phyloP scores from a whole-genome alignment of 2,329 filamentous ascomycete species.

The Aspergillus thermomutatus region DNA sequence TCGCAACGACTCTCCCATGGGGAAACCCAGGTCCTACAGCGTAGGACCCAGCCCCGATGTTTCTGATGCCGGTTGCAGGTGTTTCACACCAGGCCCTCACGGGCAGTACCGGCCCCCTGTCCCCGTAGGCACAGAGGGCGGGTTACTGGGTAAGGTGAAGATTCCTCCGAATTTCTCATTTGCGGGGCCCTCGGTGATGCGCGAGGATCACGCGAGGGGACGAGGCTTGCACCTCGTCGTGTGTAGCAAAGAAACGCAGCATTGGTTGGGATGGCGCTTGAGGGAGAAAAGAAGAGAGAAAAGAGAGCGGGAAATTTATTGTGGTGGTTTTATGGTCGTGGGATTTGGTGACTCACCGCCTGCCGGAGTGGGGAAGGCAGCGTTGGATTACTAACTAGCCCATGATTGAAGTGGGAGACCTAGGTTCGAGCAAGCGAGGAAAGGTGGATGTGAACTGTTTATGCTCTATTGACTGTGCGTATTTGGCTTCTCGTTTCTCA shows the following conservation, averaged over 20 bases:
- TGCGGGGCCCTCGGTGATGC: constrained; percentile 50
- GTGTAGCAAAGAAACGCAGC: constrained; percentile 96
- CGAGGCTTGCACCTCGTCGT: constrained; percentile 51
- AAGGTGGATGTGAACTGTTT: background rate
- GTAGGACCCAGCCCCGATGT: constrained; percentile 58
- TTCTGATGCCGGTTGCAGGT: constrained; percentile 91
- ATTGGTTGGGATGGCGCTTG: constrained; percentile 82
- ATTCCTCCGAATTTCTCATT: constrained; percentile 99
- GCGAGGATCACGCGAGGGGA: constrained; percentile 16
- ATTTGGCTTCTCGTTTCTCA: background rate
- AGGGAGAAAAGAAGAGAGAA: constrained; percentile 42
- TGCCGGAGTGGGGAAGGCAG: background rate
- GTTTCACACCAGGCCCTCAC: constrained; percentile 84
- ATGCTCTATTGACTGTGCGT: background rate
- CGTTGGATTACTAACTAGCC: background rate
- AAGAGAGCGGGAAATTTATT: constrained; percentile 18
- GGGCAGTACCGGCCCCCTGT: constrained; percentile 57
- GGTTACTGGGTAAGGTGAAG: constrained; percentile 60
- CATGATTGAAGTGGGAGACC: too few species aligned
- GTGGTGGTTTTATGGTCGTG: constrained; percentile 7
- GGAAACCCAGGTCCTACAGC: constrained; percentile 40
- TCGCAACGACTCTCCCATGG: constrained; percentile 92
- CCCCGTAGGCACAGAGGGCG: constrained; percentile 33
- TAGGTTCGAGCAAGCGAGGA: background rate
- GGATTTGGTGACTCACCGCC: constrained; percentile 14